These are phyloP conservation scores for Erodium trifolium DNA, from an alignment of 441 rosid species.

Conservation along the genomic window DNA sequence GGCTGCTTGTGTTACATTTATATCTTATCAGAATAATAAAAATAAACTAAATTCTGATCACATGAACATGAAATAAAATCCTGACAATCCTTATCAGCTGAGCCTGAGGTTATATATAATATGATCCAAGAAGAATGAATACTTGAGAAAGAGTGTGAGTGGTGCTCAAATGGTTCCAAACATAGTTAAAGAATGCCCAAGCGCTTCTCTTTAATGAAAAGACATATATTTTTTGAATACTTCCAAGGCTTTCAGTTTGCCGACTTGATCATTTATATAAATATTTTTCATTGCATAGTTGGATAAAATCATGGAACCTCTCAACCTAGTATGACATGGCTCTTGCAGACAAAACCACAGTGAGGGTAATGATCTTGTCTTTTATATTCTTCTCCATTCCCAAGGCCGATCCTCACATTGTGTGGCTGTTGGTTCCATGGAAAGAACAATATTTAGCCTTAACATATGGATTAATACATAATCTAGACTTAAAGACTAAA, in stretches of 20 bases:
- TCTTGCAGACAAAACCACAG: background rate
- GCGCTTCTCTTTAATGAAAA: background rate
- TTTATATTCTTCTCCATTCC: background rate
- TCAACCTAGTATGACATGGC: background rate
- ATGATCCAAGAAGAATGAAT: too few species aligned
- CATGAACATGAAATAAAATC: constrained; percentile 1
- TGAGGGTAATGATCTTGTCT: background rate
- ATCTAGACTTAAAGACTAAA: too few species aligned
- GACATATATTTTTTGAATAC: background rate
- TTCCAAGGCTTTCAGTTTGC: background rate
- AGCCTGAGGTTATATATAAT: background rate
- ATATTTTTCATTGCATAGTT: too few species aligned
- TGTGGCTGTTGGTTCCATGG: too few species aligned
- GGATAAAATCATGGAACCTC: too few species aligned
- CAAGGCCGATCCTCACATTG: background rate
- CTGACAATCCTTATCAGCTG: background rate
- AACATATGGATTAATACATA: too few species aligned
- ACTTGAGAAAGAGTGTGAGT: background rate
- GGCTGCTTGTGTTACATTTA: background rate
- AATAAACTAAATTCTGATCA: background rate
- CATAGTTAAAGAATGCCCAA: background rate
- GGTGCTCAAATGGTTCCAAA: background rate
- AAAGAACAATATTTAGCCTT: too few species aligned
- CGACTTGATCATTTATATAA: background rate
- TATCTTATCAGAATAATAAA: background rate